These are phyloP conservation scores for Astrephomene gubernaculifera DNA, from an alignment of 139 green algal species.

Conservation along the genomic window DNA sequence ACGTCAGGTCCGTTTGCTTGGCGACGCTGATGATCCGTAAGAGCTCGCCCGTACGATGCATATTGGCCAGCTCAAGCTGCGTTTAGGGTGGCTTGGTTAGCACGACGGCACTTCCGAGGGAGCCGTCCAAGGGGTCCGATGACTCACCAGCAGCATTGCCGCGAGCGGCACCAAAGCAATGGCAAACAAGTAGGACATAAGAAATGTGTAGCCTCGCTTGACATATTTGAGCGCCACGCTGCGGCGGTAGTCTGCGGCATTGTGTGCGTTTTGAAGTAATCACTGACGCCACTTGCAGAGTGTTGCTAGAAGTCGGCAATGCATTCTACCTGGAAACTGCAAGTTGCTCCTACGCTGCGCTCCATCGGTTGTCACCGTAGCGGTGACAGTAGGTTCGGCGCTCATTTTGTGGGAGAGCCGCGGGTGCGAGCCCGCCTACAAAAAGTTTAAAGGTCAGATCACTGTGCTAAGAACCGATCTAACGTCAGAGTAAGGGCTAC, in stretches of 20 bases:
- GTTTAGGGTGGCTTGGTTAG: neutral
- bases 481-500: no score
- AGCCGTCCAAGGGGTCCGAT: neutral
- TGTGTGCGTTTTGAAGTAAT: no score
- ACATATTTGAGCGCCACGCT: slow-evolving; percentile 92
- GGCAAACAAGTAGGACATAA: slow-evolving; percentile 77
- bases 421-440: no score
- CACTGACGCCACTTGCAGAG: no score
- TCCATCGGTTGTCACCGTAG: neutral
- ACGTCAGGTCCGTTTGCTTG: slow-evolving; percentile 84
- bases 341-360: neutral
- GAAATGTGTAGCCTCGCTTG: slow-evolving; percentile 85
- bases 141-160: slow-evolving; percentile 48
- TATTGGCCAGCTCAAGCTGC: slow-evolving; percentile 85
- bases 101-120: slow-evolving; percentile 1
- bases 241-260: slow-evolving; percentile 57
- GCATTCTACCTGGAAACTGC: slow-evolving; percentile 18
- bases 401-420: slow-evolving; percentile 14
- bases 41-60: slow-evolving; percentile 85
- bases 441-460: no score
- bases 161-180: slow-evolving; percentile 76
- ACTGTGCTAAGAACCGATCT: no score
- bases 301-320: no score
- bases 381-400: neutral
- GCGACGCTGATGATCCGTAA: slow-evolving; percentile 73